Evolutionary conservation across 2,329 filamentous ascomycete genomes (phyloP).

Genomic region (Capronia epimyces): DNA sequence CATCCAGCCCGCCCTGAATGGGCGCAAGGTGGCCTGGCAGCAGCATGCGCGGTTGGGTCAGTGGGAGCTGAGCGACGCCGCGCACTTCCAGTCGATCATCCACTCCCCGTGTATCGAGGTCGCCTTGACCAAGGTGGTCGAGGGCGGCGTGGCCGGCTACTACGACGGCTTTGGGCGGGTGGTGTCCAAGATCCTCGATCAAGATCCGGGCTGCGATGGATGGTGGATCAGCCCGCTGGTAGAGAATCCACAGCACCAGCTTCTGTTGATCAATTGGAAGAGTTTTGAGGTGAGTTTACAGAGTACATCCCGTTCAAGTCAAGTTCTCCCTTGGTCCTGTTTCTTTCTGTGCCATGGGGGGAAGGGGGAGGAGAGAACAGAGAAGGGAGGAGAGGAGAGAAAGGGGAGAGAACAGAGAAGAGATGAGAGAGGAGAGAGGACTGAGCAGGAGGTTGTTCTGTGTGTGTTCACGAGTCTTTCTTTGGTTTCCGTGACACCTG

Average conservation of each 20-base stretch:
- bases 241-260: conserved; percentile 6
- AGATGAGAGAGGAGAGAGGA: no score
- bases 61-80: no score
- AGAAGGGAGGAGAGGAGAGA: no score
- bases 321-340: background rate
- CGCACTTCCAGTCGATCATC: background rate
- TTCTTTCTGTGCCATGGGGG: no score
- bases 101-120: background rate
- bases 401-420: no score
- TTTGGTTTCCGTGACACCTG: no score
- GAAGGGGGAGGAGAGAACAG: no score
- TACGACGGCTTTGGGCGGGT: background rate
- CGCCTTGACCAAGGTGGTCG: background rate
- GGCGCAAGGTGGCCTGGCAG: background rate
- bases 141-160: background rate
- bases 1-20: background rate
- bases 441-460: no score
- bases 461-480: no score
- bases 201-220: conserved; percentile 5
- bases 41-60: background rate
- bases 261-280: conserved; percentile 8
- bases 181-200: background rate
- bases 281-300: background rate
- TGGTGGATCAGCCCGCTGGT: conserved; percentile 2
- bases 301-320: background rate